phyloP scores from a whole-genome alignment of 345 rosid genomes.

The Ricinus communis region DNA sequence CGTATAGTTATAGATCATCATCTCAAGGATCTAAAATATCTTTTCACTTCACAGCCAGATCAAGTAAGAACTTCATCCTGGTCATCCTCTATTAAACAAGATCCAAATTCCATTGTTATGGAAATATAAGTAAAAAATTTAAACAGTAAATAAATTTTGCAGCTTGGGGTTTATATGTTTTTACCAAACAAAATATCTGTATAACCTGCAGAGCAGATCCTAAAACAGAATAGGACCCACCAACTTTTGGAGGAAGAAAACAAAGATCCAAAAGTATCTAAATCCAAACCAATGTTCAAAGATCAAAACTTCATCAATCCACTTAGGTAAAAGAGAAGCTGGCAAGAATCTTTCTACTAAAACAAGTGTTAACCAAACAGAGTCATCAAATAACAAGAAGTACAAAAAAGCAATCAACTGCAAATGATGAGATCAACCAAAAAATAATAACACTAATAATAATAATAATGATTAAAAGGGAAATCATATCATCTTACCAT shows the following conservation, averaged over 20 bases:
- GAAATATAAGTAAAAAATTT: background rate
- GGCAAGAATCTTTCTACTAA: background rate
- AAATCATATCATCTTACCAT: constrained; percentile 50
- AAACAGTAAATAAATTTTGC: constrained; percentile 1
- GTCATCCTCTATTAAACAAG: background rate
- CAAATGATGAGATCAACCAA: background rate
- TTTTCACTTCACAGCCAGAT: background rate
- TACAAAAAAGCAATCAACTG: background rate
- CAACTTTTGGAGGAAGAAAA: background rate
- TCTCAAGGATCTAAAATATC: background rate
- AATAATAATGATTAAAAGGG: background rate
- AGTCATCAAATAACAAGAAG: background rate
- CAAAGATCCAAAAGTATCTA: background rate
- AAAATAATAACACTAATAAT: background rate
- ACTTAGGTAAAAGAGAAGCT: background rate
- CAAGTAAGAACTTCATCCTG: background rate
- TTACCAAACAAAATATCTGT: background rate
- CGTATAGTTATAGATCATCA: background rate
- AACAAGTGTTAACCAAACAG: background rate
- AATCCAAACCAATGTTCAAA: background rate
- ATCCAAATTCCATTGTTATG: background rate
- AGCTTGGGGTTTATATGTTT: background rate
- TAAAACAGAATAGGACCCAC: background rate
- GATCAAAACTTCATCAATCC: background rate
- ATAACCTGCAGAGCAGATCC: constrained; percentile 10